Evolutionary conservation across 1,139 yeast species (phyloP), one percentile per base, ranked within the genome.

Genomic region (Candida neerlandica): DNA sequence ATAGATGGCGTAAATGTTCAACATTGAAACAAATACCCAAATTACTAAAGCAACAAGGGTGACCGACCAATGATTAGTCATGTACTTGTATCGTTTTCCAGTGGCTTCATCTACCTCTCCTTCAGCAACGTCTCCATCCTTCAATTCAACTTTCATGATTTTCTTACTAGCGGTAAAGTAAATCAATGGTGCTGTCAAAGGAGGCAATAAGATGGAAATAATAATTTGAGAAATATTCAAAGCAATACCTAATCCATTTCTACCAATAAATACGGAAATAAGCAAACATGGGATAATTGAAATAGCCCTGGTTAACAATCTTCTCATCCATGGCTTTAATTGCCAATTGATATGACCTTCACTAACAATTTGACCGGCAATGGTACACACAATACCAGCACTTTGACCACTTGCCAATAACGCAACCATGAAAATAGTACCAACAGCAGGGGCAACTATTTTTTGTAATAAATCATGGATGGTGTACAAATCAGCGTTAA

Each of bases 371-470:
- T 89, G 96, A 9, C 96, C 96, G 0, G 95, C 89, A 67, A 89
- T 85, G 0, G 96, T 89, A 63, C 96, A 89, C 1, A 89, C 92
- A 51, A 89, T 84, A 44, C 95, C 95, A 0, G 96, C 92, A 53
- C 89, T 83, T 61, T 86, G 89, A 9, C 96, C 96, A 51, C 89
- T 82, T 57, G 85, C 79, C 33, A 89, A 69, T 56, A 89, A 71
- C 0, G 96, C 94, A 42, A 87, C 68, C 81, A 87, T 87, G 67
- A 89, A 88, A 0, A 88, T 70, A 0, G 89, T 84, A 29, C 95
- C 96, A 1, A 87, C 92, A 2, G 80, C 84, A 3, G 89, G 89
- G 0, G 90, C 82, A 33, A 89, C 70, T 45, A 79, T 77, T 37
- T 63, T 59, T 0, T 81, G 73, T 34, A 89, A 71, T 60, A 88